Base-by-base conservation (phyloP, 352 stramenopile species). In the Phytophthora crassamura region DNA sequence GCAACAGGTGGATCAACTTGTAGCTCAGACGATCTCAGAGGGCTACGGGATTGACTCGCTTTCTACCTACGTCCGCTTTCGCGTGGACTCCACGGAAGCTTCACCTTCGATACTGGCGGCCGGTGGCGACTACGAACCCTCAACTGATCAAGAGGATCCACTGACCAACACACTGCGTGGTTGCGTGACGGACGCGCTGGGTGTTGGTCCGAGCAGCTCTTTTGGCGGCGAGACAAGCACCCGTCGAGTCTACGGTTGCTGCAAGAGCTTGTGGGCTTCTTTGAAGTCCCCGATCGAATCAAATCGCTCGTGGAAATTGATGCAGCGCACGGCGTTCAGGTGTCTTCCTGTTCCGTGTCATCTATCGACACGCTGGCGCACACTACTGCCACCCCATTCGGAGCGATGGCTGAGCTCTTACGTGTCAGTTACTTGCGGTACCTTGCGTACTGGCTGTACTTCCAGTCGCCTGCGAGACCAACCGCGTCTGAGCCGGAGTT, bases 381-480 rank as follows among this genome's bases (percentile, higher is more conserved):
- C 15, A 54, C 69, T 4, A 56, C 38, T 1, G 43, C 25, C 20
- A 69, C 69, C 20, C 73, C 67, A 9, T 57, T 77, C 33, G 67
- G 67, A n/a, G 58, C 46, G 14, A 25, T 76, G 10, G 57, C 57
- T 22, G 65, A 76, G 43, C 63, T 79, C n/a, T 41, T 79, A 14
- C 56, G 59, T 7, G 12, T 56, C 20, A 76, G 67, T 42, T 76
- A 63, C n/a, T n/a, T 45, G 14, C 57, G 52, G n/a, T 77, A 72
- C 40, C 32, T 30, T 25, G 34, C 54, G 1, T 79, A 79, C 60
- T 48, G 43, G 39, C 54, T 47, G 25, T 80, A 66, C 30, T 80
- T 77, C 40, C 51, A 71, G 33, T 74, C 64, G 15, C 22, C 57
- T 14, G 22, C 48, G 16, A 59, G 36, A 54, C 39, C 54, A 18